Conservation (phyloP, 495 filamentous ascomycete genomes). For the Cenococcum geophilum region DNA sequence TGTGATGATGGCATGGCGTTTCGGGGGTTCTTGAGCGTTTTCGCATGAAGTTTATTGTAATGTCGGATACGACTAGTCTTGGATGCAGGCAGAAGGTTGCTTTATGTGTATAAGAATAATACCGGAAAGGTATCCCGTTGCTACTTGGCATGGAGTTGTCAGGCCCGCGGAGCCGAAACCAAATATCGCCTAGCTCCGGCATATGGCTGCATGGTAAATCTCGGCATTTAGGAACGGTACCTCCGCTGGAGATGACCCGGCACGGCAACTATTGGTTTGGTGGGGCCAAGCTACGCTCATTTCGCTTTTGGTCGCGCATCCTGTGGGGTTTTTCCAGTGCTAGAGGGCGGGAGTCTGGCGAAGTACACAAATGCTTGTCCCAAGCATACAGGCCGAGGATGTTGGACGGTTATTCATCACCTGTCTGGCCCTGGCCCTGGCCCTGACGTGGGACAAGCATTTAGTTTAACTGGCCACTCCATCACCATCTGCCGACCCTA, state of each 20-base stretch:
- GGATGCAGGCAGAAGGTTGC: neutral
- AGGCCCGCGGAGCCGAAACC: neutral
- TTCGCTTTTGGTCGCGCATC: too few relatives aligned
- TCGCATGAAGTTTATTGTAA: neutral
- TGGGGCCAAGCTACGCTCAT: too few relatives aligned
- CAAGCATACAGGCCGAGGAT: neutral
- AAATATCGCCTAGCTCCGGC: neutral
- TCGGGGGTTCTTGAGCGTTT: neutral
- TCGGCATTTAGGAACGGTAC: too few relatives aligned
- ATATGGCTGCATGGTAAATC: too few relatives aligned
- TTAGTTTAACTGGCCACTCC: neutral
- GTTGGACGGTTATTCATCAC: neutral
- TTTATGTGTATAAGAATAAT: too few relatives aligned
- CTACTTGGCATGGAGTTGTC: too few relatives aligned
- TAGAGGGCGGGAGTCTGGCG: neutral
- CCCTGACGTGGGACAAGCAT: neutral
- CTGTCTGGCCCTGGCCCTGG: neutral
- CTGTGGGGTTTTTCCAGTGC: neutral
- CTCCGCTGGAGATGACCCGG: too few relatives aligned
- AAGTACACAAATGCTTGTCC: neutral
- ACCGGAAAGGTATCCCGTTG: too few relatives aligned
- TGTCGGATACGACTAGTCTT: too few relatives aligned
- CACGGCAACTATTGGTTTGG: too few relatives aligned
- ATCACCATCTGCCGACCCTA: neutral
- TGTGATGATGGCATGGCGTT: neutral